Evolutionary conservation across 1,284 basidiomycete genomes (phyloP).

Genomic region (Ustilago cynodontis): DNA sequence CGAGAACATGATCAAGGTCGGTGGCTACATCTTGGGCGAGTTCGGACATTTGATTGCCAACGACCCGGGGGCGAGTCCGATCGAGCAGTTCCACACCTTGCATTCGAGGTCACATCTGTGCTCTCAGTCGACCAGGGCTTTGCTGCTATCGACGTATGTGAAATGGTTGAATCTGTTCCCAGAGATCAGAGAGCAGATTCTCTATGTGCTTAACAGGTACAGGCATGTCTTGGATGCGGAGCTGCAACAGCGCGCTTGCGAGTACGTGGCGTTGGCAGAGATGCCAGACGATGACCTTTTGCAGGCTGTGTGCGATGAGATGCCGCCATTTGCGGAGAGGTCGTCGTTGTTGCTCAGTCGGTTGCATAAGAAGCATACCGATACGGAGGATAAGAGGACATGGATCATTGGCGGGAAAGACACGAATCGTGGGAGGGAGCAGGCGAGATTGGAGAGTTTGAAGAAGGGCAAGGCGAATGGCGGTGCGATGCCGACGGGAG

Average conservation of each 20-base stretch:
- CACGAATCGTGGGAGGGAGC: conserved; percentile 81
- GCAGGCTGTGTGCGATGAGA: conserved; percentile 96
- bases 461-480: conserved; percentile 68
- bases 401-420: conserved; percentile 96
- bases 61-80: conserved; percentile 89
- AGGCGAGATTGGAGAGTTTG: conserved; percentile 74
- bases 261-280: conserved; percentile 64
- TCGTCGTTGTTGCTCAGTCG: conserved; percentile 84
- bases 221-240: conserved; percentile 94
- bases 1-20: conserved; percentile 97
- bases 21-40: conserved; percentile 96
- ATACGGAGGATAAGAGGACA: conserved; percentile 83
- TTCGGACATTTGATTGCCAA: conserved; percentile 94
- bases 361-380: conserved; percentile 86
- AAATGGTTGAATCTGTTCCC: conserved; percentile 99
- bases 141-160: conserved; percentile 95
- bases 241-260: conserved; percentile 94
- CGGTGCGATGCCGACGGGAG: conserved; percentile 63
- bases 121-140: conserved; percentile 88
- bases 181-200: conserved; percentile 92
- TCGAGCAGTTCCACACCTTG: conserved; percentile 92
- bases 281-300: conserved; percentile 84
- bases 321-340: conserved; percentile 96
- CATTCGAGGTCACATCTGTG: conserved; percentile 97
- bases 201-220: conserved; percentile 97